phyloP scores from a whole-genome alignment of 192 early-diverging fungal species.

The Mortierella claussenii region DNA sequence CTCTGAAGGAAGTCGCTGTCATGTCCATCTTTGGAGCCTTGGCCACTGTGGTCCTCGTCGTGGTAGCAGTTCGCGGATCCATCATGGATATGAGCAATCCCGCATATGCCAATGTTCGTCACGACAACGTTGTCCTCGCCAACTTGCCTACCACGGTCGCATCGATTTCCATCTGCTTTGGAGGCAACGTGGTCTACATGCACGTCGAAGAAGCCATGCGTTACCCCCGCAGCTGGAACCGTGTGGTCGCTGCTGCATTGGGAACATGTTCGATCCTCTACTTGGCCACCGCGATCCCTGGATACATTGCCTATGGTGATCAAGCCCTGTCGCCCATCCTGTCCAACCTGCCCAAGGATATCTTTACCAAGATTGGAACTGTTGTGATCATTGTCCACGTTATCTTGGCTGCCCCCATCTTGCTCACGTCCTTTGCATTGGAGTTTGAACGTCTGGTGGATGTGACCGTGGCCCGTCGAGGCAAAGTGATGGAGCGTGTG shows the following conservation, averaged over 20 bases:
- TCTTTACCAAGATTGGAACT: slow-evolving; percentile 68
- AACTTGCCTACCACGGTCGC: slow-evolving; percentile 81
- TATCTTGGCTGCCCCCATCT: slow-evolving; percentile 81
- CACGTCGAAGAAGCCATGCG: slow-evolving; percentile 88
- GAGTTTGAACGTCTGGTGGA: slow-evolving; percentile 78
- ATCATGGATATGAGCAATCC: slow-evolving; percentile 57
- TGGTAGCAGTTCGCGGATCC: slow-evolving; percentile 73
- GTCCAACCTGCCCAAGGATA: slow-evolving; percentile 71
- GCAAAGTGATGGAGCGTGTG: slow-evolving; percentile 60
- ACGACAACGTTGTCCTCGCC: slow-evolving; percentile 68
- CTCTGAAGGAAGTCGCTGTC: slow-evolving; percentile 83
- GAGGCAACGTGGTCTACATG: slow-evolving; percentile 86
- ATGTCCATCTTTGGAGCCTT: slow-evolving; percentile 81
- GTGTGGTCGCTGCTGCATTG: slow-evolving; percentile 71
- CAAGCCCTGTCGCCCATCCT: slow-evolving; percentile 76
- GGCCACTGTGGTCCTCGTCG: slow-evolving; percentile 76
- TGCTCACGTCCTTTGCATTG: slow-evolving; percentile 77
- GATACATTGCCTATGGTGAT: slow-evolving; percentile 81
- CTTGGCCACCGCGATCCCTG: slow-evolving; percentile 71
- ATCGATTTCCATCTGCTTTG: slow-evolving; percentile 84
- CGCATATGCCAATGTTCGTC: slow-evolving; percentile 38
- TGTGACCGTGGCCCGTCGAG: slow-evolving; percentile 66
- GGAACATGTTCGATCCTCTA: slow-evolving; percentile 76
- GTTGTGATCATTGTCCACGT: slow-evolving; percentile 85
- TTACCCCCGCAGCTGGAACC: slow-evolving; percentile 72